These are phyloP conservation scores for Mrakia hoshinonis DNA, from an alignment of 768 basidiomycete species.

Conservation along the genomic window DNA sequence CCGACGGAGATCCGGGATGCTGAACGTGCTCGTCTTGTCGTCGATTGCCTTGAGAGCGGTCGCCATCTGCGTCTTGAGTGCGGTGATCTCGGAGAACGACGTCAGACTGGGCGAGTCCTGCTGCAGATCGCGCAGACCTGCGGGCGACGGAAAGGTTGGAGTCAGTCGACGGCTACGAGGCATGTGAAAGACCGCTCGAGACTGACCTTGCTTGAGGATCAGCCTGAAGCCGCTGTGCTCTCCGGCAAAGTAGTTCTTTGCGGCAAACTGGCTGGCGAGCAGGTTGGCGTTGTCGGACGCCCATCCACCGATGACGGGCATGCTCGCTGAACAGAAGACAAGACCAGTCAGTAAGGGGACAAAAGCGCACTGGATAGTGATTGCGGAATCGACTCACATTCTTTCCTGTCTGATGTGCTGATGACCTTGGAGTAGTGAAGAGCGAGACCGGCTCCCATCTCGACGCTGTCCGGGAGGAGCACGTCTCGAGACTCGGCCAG, in stretches of 20 bases:
- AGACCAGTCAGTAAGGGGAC: too few species aligned
- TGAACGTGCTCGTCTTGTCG: slow-evolving; percentile 62
- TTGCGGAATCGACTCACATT: slow-evolving; percentile 49
- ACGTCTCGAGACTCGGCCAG: slow-evolving; percentile 64
- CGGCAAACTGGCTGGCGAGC: slow-evolving; percentile 74
- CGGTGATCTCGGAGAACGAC: slow-evolving; percentile 54
- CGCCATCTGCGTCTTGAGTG: slow-evolving; percentile 60
- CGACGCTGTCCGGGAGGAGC: slow-evolving; percentile 63
- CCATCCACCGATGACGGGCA: slow-evolving; percentile 47
- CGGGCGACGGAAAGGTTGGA: neutral
- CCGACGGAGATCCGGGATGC: slow-evolving; percentile 71
- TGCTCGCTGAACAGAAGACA: slow-evolving; percentile 32
- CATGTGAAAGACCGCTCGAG: neutral
- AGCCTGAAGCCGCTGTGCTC: slow-evolving; percentile 73
- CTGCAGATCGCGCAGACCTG: slow-evolving; percentile 55
- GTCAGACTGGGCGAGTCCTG: slow-evolving; percentile 55
- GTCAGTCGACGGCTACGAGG: neutral
- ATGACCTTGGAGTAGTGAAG: slow-evolving; percentile 75
- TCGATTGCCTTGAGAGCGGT: slow-evolving; percentile 60
- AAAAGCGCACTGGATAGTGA: neutral
- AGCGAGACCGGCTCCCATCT: slow-evolving; percentile 85
- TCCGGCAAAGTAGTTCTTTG: slow-evolving; percentile 81
- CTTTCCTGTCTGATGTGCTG: slow-evolving; percentile 64
- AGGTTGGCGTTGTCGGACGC: slow-evolving; percentile 72
- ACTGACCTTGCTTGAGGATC: slow-evolving; percentile 55